Evolutionary conservation across 2,329 filamentous ascomycete species (phyloP).

Genomic region (Aquanectria penicillioides): DNA sequence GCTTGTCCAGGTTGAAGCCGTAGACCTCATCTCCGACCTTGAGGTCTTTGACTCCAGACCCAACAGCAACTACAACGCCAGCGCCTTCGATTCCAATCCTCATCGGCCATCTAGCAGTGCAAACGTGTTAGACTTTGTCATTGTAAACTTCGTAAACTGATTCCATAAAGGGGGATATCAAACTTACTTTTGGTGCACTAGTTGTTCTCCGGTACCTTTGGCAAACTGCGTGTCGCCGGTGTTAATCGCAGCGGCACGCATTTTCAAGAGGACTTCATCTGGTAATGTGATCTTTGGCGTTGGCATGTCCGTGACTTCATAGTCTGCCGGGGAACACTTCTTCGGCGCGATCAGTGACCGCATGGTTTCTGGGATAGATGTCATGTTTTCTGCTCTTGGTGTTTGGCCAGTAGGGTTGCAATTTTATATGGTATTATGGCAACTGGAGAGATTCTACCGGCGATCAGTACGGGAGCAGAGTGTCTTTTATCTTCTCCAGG

Average conservation of each 20-base stretch:
- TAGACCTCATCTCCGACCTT: constrained; percentile 52
- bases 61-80: constrained; percentile 46
- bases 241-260: constrained; percentile 50
- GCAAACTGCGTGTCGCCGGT: constrained; percentile 48
- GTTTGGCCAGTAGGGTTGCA: neutral
- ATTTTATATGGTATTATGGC: neutral
- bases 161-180: neutral
- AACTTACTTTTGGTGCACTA: constrained; percentile 44
- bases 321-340: constrained; percentile 50
- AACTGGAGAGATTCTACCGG: too few species aligned
- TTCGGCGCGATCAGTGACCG: constrained; percentile 54
- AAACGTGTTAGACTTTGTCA: neutral
- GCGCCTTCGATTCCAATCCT: constrained; percentile 45
- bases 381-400: constrained; percentile 37
- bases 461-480: neutral
- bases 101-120: constrained; percentile 30
- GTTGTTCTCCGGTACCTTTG: constrained; percentile 36
- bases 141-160: neutral
- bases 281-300: constrained; percentile 55
- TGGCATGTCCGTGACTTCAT: constrained; percentile 54
- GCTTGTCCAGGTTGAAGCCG: constrained; percentile 50
- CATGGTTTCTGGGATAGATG: constrained; percentile 50
- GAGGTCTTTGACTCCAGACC: constrained; percentile 39
- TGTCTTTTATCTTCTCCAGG: constrained; percentile 25
- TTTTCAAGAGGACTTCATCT: constrained; percentile 54